Conservation (phyloP, 2,329 filamentous ascomycete species). For the Huntiella omanensis region DNA sequence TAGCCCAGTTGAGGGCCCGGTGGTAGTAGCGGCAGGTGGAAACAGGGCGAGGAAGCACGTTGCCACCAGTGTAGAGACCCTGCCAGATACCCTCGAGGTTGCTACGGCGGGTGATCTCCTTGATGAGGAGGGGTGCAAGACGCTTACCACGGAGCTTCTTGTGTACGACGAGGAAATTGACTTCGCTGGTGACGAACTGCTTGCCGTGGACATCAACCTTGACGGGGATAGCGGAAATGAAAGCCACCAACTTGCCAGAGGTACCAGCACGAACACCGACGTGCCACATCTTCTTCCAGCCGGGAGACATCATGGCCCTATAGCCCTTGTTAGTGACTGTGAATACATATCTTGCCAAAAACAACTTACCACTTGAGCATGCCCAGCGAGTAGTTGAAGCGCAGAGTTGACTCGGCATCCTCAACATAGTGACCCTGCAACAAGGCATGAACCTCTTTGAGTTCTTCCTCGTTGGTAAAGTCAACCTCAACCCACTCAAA, state of each 20-base stretch:
- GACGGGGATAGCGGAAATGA: slow-evolving; percentile 86
- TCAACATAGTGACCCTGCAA: slow-evolving; percentile 92
- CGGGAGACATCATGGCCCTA: slow-evolving; percentile 84
- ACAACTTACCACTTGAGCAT: slow-evolving; percentile 66
- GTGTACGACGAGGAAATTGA: slow-evolving; percentile 97
- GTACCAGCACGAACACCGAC: slow-evolving; percentile 73
- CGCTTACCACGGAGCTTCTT: slow-evolving; percentile 93
- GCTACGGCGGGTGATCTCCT: slow-evolving; percentile 86
- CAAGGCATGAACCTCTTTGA: slow-evolving; percentile 82
- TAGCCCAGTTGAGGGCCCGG: slow-evolving; percentile 84
- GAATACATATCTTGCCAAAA: neutral
- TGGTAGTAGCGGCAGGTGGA: slow-evolving; percentile 93
- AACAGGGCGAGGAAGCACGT: slow-evolving; percentile 77
- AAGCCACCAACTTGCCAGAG: slow-evolving; percentile 77
- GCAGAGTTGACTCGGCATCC: slow-evolving; percentile 90
- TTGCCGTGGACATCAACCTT: slow-evolving; percentile 63
- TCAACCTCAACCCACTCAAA: slow-evolving; percentile 95
- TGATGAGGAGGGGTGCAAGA: slow-evolving; percentile 84
- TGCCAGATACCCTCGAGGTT: slow-evolving; percentile 79
- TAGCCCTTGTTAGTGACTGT: neutral
- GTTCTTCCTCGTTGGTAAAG: slow-evolving; percentile 54
- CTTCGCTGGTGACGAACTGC: slow-evolving; percentile 62
- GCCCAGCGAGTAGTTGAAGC: slow-evolving; percentile 82
- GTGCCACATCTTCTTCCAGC: slow-evolving; percentile 89
- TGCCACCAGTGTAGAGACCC: slow-evolving; percentile 86